phyloP scores from a whole-genome alignment of 768 basidiomycete genomes.

The Pisolithus microcarpus region DNA sequence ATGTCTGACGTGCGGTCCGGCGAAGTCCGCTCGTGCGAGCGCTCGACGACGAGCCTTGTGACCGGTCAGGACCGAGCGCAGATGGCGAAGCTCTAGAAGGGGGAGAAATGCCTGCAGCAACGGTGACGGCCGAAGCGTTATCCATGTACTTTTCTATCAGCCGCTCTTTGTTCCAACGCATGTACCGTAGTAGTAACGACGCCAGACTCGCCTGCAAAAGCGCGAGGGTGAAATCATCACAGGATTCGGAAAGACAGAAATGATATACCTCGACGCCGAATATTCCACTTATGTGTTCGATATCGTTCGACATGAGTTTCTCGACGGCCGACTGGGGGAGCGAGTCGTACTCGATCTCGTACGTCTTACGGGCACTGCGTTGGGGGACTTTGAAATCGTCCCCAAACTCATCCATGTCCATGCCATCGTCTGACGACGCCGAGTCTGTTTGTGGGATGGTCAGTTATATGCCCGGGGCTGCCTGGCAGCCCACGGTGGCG shows the following conservation, averaged over 20 bases:
- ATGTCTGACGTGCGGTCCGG: constrained; percentile 24
- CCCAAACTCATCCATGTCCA: constrained; percentile 60
- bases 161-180: constrained; percentile 94
- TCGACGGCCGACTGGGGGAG: constrained; percentile 69
- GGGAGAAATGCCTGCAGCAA: constrained; percentile 64
- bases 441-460: constrained; percentile 27
- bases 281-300: constrained; percentile 83
- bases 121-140: constrained; percentile 62
- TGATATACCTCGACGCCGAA: constrained; percentile 81
- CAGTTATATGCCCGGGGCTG: constrained; percentile 5
- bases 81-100: constrained; percentile 19
- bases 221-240: not conserved
- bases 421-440: constrained; percentile 49
- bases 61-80: constrained; percentile 26
- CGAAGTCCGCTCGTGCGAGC: constrained; percentile 20
- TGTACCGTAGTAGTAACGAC: constrained; percentile 69
- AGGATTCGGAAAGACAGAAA: not conserved
- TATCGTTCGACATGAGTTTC: constrained; percentile 67
- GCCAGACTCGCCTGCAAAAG: constrained; percentile 55
- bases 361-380: constrained; percentile 58
- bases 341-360: constrained; percentile 80
- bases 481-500: constrained; percentile 14
- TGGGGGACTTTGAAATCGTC: constrained; percentile 56
- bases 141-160: constrained; percentile 98
- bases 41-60: constrained; percentile 21